phyloP scores from a whole-genome alignment of 2,329 filamentous ascomycete species.

The Neopestalotiopsis clavispora region DNA sequence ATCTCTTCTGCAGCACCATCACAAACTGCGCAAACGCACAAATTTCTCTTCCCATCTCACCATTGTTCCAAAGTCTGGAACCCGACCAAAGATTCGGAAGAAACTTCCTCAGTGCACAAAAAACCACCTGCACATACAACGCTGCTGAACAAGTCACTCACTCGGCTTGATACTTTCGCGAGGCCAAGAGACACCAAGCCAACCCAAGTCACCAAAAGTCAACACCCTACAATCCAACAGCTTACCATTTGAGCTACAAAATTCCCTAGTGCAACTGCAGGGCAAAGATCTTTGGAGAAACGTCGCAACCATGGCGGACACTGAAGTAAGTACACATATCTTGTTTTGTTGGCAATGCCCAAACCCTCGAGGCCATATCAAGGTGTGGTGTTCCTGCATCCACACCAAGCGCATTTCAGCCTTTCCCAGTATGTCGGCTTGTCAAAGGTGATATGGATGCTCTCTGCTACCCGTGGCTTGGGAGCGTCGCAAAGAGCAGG shows the following conservation, averaged over 20 bases:
- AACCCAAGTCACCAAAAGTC: neutral
- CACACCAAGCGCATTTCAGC: neutral
- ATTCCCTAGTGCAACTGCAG: neutral
- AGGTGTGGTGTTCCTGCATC: neutral
- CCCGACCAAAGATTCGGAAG: neutral
- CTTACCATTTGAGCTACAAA: neutral
- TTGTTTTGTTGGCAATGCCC: neutral
- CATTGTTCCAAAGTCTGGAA: neutral
- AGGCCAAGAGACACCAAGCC: neutral
- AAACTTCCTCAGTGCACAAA: neutral
- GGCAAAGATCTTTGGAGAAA: neutral
- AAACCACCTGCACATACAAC: neutral
- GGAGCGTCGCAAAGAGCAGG: neutral
- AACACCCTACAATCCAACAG: neutral
- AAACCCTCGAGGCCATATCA: neutral
- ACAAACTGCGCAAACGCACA: no score
- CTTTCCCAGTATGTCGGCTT: neutral
- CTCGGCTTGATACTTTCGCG: neutral
- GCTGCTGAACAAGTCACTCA: neutral
- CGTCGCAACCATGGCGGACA: conserved; percentile 13
- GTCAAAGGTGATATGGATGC: neutral
- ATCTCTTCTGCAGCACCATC: no score
- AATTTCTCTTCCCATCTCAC: neutral
- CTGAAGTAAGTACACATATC: conserved; percentile 12
- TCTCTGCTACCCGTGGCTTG: neutral